Conservation (phyloP, 1,139 yeast genomes). For the Kazachstania sp. region DNA sequence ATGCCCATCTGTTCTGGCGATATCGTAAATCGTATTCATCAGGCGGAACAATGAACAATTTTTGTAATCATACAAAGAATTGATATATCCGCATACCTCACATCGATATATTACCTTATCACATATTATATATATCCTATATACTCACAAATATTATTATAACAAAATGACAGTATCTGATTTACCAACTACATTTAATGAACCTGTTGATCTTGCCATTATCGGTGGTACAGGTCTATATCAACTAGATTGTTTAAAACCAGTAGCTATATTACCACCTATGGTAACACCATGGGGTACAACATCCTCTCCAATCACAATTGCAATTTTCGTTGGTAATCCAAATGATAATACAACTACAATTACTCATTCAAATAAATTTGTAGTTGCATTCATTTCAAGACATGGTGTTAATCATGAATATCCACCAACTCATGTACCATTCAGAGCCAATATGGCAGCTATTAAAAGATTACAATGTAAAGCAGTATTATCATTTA, state of each 20-base stretch:
- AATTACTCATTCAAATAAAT: not conserved
- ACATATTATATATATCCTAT: not conserved
- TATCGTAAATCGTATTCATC: too few relatives aligned
- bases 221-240: constrained; percentile 99
- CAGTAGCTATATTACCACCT: constrained; percentile 74
- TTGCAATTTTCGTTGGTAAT: constrained; percentile 53
- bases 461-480: constrained; percentile 86
- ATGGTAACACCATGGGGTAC: constrained; percentile 94
- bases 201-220: constrained; percentile 69
- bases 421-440: constrained; percentile 84
- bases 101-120: too few relatives aligned
- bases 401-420: constrained; percentile 92
- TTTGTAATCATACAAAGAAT: too few relatives aligned
- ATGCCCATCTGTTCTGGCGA: too few relatives aligned
- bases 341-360: not conserved
- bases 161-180: constrained; percentile 15
- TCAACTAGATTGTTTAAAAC: constrained; percentile 69
- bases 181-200: constrained; percentile 36
- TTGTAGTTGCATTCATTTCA: constrained; percentile 77
- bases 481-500: constrained; percentile 79
- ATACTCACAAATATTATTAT: not conserved
- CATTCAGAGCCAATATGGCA: constrained; percentile 89
- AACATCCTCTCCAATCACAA: constrained; percentile 90
- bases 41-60: too few relatives aligned
- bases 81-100: too few relatives aligned